Evolutionary conservation across 768 basidiomycete species (phyloP).

Genomic region (Mycena sanguinolenta): DNA sequence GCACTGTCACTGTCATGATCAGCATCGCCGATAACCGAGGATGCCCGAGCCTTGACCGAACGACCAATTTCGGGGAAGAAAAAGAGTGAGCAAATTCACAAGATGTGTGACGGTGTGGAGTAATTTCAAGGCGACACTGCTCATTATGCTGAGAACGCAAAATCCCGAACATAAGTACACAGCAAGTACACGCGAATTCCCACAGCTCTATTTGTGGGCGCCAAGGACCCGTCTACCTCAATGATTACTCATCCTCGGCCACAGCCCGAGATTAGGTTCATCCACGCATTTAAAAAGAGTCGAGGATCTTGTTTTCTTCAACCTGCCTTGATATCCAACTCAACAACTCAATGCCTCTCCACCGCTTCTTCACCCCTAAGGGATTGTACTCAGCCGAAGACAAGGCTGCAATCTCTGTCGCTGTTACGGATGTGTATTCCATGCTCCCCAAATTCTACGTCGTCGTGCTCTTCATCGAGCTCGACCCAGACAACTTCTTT

Average conservation of each 20-base stretch:
- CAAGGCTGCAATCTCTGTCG: slow-evolving; percentile 38
- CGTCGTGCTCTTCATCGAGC: slow-evolving; percentile 43
- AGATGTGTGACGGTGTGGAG: too few relatives aligned
- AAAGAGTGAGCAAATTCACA: too few relatives aligned
- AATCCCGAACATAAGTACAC: neutral
- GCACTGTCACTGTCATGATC: too few relatives aligned
- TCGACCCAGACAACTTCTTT: slow-evolving; percentile 36
- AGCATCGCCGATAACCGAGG: neutral
- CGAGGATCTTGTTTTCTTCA: neutral
- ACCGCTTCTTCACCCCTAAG: slow-evolving; percentile 41
- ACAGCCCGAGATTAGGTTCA: neutral
- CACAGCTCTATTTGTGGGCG: neutral
- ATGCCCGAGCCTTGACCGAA: neutral
- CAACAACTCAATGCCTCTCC: slow-evolving; percentile 42
- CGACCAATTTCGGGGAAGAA: too few relatives aligned
- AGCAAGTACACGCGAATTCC: neutral
- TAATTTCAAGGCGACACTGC: too few relatives aligned
- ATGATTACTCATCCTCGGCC: neutral
- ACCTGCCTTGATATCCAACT: too few relatives aligned
- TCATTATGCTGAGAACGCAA: too few relatives aligned
- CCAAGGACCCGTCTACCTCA: neutral
- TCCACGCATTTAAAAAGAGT: neutral
- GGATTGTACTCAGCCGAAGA: slow-evolving; percentile 40
- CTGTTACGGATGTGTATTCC: slow-evolving; percentile 37
- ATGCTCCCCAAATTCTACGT: slow-evolving; percentile 41